Percentiles rank a stretch among this genome's conserved stretches.
Conservation (phyloP, 1,284 basidiomycete genomes). For the Caloboletus firmus region DNA sequence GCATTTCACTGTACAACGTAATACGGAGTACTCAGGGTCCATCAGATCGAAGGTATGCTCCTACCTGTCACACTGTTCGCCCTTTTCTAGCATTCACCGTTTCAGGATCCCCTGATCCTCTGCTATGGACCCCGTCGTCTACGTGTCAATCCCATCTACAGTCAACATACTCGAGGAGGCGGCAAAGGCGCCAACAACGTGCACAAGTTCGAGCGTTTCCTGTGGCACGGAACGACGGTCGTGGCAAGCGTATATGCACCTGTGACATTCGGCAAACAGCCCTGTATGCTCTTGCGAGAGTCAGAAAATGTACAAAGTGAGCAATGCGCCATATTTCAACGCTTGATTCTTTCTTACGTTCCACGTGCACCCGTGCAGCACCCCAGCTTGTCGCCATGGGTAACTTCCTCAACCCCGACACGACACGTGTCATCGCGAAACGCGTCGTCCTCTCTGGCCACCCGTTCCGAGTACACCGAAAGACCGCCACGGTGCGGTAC, state of each 20-base stretch:
- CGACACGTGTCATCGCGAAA: constrained; percentile 91
- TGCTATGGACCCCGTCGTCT: constrained; percentile 89
- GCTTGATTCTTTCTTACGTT: not conserved
- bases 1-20: constrained; percentile 92
- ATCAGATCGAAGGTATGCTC: constrained; percentile 83
- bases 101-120: constrained; percentile 82
- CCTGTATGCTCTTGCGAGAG: constrained; percentile 74
- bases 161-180: constrained; percentile 88
- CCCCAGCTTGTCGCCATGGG: constrained; percentile 91
- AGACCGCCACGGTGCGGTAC: constrained; percentile 95
- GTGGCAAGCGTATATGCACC: constrained; percentile 91
- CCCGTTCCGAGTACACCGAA: constrained; percentile 97
- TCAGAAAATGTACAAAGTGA: constrained; percentile 61
- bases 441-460: constrained; percentile 93
- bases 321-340: not conserved
- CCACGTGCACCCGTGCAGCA: constrained; percentile 40
- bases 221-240: constrained; percentile 78
- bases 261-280: constrained; percentile 84
- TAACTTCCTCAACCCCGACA: constrained; percentile 84
- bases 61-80: not conserved
- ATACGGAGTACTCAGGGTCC: constrained; percentile 90
- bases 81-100: not conserved
- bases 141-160: constrained; percentile 85
- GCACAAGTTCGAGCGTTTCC: constrained; percentile 95
- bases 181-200: constrained; percentile 93